phyloP scores from a whole-genome alignment of 345 rosid genomes.

The Salix brachista region DNA sequence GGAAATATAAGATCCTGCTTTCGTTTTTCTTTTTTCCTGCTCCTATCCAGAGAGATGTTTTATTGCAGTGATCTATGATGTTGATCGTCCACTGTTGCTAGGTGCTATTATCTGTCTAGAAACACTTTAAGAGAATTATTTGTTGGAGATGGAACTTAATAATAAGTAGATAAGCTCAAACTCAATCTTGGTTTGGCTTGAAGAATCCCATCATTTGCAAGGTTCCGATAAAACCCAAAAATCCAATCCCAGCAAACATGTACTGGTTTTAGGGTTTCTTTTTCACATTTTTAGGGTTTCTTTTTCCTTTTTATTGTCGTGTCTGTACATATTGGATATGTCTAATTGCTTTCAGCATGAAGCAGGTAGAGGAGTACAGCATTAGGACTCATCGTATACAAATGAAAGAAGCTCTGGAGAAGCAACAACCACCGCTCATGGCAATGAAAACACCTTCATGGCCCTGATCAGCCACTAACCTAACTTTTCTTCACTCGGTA shows the following conservation, averaged over 20 bases:
- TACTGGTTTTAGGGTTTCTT: too few relatives aligned
- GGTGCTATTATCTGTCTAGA: too few relatives aligned
- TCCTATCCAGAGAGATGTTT: too few relatives aligned
- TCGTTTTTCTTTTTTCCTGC: too few relatives aligned
- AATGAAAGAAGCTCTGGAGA: constrained; percentile 45
- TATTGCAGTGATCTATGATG: too few relatives aligned
- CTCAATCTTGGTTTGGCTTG: too few relatives aligned
- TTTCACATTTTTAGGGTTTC: neutral
- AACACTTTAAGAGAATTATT: too few relatives aligned
- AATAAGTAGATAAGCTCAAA: too few relatives aligned
- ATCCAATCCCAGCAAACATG: neutral
- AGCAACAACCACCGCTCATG: constrained; percentile 24
- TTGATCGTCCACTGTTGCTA: too few relatives aligned
- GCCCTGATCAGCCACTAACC: constrained; percentile 24
- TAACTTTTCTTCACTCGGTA: constrained; percentile 29
- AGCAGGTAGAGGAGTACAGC: constrained; percentile 29
- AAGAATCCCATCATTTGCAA: neutral
- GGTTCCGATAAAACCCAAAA: neutral
- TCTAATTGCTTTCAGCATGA: constrained; percentile 7
- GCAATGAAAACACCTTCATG: constrained; percentile 26
- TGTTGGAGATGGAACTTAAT: too few relatives aligned
- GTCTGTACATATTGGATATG: neutral
- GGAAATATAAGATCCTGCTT: too few relatives aligned
- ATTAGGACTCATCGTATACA: constrained; percentile 55
- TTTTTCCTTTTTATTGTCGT: too few relatives aligned